These are phyloP conservation scores for Fusarium sp. DNA, from an alignment of 2,329 filamentous ascomycete genomes.

Conservation along the genomic window DNA sequence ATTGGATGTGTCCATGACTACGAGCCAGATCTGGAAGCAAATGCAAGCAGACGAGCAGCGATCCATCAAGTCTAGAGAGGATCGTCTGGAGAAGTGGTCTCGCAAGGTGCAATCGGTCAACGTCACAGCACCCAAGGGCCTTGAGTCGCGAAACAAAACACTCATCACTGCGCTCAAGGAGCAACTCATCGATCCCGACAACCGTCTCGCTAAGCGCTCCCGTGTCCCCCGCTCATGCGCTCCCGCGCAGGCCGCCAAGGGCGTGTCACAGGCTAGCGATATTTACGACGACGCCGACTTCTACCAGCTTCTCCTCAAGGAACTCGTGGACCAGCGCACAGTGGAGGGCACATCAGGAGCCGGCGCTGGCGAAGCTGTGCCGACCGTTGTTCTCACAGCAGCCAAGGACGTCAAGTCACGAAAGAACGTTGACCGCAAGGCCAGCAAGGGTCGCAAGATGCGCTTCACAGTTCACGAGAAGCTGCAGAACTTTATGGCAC, in stretches of 20 bases:
- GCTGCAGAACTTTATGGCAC: conserved; percentile 97
- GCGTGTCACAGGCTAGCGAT: conserved; percentile 65
- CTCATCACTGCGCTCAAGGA: conserved; percentile 76
- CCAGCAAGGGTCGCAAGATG: conserved; percentile 94
- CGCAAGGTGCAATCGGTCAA: conserved; percentile 69
- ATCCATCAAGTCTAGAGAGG: conserved; percentile 70
- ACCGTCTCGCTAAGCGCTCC: conserved; percentile 74
- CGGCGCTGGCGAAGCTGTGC: conserved; percentile 57
- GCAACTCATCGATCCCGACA: conserved; percentile 72
- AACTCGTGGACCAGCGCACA: conserved; percentile 90
- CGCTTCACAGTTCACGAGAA: conserved; percentile 96
- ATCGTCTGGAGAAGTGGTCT: conserved; percentile 90
- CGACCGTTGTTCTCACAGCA: conserved; percentile 72
- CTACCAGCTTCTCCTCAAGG: conserved; percentile 92
- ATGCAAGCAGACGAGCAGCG: conserved; percentile 74
- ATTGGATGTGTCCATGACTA: conserved; percentile 66
- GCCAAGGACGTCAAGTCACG: conserved; percentile 82
- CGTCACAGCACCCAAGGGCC: conserved; percentile 40
- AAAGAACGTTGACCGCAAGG: conserved; percentile 89
- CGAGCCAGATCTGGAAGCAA: conserved; percentile 76
- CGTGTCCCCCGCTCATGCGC: conserved; percentile 81
- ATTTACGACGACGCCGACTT: conserved; percentile 96
- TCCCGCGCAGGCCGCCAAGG: conserved; percentile 71
- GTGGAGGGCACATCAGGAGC: conserved; percentile 66
- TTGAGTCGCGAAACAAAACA: conserved; percentile 50